These are phyloP conservation scores for Hermanozyma aechmeae DNA, from an alignment of 805 yeast species.

Conservation along the genomic window DNA sequence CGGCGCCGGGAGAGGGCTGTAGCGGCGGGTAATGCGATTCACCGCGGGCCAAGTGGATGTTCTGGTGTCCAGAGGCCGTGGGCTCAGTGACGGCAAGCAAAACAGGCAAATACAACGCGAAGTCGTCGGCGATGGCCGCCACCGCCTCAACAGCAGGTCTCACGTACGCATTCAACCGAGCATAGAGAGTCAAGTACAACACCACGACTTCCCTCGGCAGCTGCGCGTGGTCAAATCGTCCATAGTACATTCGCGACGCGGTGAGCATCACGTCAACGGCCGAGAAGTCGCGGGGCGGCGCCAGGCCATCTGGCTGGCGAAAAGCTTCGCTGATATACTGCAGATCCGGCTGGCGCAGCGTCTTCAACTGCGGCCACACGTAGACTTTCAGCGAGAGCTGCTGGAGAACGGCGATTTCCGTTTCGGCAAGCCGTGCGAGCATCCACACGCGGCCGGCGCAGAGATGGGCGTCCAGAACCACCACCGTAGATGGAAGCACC, in stretches of 20 bases:
- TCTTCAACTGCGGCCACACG: slow-evolving; percentile 1
- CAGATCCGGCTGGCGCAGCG: slow-evolving; percentile 7
- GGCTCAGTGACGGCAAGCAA: no score
- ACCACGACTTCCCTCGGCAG: slow-evolving; percentile 4
- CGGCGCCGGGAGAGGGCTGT: no score
- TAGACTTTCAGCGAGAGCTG: slow-evolving; percentile 4
- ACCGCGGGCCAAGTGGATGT: no score
- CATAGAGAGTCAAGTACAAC: slow-evolving; percentile 7
- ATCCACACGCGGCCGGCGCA: slow-evolving; percentile 11
- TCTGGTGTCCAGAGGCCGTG: no score
- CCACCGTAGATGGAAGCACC: no score
- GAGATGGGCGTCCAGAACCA: no score
- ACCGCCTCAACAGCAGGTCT: background rate
- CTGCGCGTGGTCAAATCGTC: slow-evolving; percentile 5
- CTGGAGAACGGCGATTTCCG: slow-evolving; percentile 5
- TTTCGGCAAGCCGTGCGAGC: slow-evolving; percentile 6
- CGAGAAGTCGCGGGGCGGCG: slow-evolving; percentile 1
- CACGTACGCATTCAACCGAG: slow-evolving; percentile 4
- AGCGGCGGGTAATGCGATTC: no score
- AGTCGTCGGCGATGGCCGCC: background rate
- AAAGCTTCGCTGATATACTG: slow-evolving; percentile 2
- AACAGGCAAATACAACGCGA: background rate
- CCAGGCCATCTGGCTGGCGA: slow-evolving; percentile 1
- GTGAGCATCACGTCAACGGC: slow-evolving; percentile 2
- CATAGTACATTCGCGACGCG: slow-evolving; percentile 4